A percentile compares a stretch with the other conserved stretches of the same genome.
Conservation (phyloP, 1,139 yeast genomes). For the Sugiyamaella sp. region DNA sequence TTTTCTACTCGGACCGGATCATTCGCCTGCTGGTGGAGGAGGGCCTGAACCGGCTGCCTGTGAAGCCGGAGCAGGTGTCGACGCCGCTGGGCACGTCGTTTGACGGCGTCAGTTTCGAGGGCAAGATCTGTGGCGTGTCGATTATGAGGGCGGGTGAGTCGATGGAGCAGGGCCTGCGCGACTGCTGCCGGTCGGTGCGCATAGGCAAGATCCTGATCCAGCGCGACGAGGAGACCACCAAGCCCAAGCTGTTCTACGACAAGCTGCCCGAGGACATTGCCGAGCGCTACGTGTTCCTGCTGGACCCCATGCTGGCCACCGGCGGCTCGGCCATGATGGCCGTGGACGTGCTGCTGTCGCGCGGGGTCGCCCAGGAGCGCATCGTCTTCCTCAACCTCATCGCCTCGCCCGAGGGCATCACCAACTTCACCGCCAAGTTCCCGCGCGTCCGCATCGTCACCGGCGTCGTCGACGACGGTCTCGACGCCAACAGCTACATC, state of each 20-base stretch:
- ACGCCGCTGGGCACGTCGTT: constrained; percentile 79
- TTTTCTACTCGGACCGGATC: constrained; percentile 92
- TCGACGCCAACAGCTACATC: constrained; percentile 82
- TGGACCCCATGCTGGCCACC: constrained; percentile 98
- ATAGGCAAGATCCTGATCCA: constrained; percentile 95
- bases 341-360: constrained; percentile 78
- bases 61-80: constrained; percentile 61
- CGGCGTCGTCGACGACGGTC: constrained; percentile 85
- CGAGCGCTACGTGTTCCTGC: constrained; percentile 81
- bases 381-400: constrained; percentile 86
- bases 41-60: constrained; percentile 91
- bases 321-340: constrained; percentile 99
- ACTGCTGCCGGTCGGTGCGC: constrained; percentile 93
- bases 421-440: constrained; percentile 71
- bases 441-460: constrained; percentile 89
- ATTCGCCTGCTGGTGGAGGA: constrained; percentile 91
- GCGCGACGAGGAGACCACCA: constrained; percentile 91
- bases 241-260: constrained; percentile 66
- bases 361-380: constrained; percentile 87
- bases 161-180: constrained; percentile 97
- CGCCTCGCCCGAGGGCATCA: constrained; percentile 93
- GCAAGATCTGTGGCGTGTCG: constrained; percentile 96
- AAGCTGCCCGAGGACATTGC: constrained; percentile 91
- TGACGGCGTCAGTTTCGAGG: constrained; percentile 80
- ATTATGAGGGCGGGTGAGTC: constrained; percentile 98